Conservation (phyloP, 164 flowering plant species). For the Aristolochia contorta region DNA sequence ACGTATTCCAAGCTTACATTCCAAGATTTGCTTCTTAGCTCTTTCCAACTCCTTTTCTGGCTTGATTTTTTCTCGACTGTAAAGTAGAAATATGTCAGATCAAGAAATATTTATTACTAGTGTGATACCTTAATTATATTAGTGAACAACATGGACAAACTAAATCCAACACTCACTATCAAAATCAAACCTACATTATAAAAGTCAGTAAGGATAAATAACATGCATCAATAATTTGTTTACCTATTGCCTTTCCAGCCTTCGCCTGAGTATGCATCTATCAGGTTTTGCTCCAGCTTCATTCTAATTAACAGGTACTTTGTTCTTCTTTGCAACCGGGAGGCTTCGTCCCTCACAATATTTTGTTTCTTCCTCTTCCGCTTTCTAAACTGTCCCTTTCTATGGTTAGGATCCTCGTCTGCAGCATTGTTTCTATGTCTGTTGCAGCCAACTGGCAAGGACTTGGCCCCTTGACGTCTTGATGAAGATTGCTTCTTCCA, state of each 20-base stretch:
- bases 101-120: neutral
- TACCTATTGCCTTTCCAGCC: conserved; percentile 99
- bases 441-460: conserved; percentile 11
- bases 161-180: neutral
- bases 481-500: conserved; percentile 23
- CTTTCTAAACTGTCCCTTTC: conserved; percentile 21
- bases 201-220: neutral
- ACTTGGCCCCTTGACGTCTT: conserved; percentile 14
- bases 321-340: conserved; percentile 74
- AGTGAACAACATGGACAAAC: neutral
- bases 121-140: neutral
- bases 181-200: neutral
- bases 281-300: conserved; percentile 88
- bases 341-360: conserved; percentile 58
- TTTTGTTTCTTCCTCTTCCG: conserved; percentile 35
- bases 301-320: conserved; percentile 78
- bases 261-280: conserved; percentile 93
- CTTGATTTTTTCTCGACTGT: conserved; percentile 91
- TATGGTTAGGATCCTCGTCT: no score
- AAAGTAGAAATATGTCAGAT: conserved; percentile 3
- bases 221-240: neutral
- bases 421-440: conserved; percentile 8
- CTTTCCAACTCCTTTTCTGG: conserved; percentile 87
- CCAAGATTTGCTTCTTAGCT: conserved; percentile 76
- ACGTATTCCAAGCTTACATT: conserved; percentile 89